phyloP scores from a whole-genome alignment of 495 filamentous ascomycete genomes.

The Lineolata rhizophorae region DNA sequence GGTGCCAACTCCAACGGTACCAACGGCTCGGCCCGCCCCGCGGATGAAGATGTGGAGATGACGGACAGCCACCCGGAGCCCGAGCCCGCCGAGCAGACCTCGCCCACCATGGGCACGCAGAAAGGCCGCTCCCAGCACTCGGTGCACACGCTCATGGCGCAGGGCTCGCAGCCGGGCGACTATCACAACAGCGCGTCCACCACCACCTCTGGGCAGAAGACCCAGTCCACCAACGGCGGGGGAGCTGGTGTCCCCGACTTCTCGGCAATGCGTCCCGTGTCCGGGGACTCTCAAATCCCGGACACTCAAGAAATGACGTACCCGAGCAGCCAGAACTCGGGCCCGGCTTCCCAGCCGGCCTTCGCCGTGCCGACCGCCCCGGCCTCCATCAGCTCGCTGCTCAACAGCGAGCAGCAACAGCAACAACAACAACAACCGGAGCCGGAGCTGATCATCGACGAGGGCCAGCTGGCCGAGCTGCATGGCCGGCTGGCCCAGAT shows the following conservation, averaged over 20 bases:
- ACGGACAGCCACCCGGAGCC: too few relatives aligned
- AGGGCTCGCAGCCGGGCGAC: constrained; percentile 51
- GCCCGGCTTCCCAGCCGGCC: constrained; percentile 9
- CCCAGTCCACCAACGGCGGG: constrained; percentile 12
- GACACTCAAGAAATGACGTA: constrained; percentile 33
- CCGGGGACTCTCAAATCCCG: constrained; percentile 26
- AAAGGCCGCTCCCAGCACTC: constrained; percentile 36
- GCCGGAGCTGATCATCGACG: constrained; percentile 31
- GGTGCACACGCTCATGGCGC: constrained; percentile 49
- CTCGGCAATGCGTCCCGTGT: constrained; percentile 8
- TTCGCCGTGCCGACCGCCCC: constrained; percentile 6
- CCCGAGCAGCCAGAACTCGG: constrained; percentile 18
- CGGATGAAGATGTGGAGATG: too few relatives aligned
- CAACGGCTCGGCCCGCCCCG: constrained; percentile 15
- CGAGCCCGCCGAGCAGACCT: constrained; percentile 19
- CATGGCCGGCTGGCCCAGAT: constrained; percentile 33
- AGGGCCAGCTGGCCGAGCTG: constrained; percentile 28
- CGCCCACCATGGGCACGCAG: background rate
- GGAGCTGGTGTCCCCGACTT: constrained; percentile 15
- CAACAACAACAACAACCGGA: constrained; percentile 19
- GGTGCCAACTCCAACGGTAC: constrained; percentile 23
- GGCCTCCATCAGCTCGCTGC: constrained; percentile 4
- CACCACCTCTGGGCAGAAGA: constrained; percentile 37
- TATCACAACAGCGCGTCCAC: constrained; percentile 74
- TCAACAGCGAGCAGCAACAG: constrained; percentile 7